Evolutionary conservation across 108 stramenopile species (phyloP), one percentile per base, ranked within the genome.

Genomic region (Schizochytrium sp.): DNA sequence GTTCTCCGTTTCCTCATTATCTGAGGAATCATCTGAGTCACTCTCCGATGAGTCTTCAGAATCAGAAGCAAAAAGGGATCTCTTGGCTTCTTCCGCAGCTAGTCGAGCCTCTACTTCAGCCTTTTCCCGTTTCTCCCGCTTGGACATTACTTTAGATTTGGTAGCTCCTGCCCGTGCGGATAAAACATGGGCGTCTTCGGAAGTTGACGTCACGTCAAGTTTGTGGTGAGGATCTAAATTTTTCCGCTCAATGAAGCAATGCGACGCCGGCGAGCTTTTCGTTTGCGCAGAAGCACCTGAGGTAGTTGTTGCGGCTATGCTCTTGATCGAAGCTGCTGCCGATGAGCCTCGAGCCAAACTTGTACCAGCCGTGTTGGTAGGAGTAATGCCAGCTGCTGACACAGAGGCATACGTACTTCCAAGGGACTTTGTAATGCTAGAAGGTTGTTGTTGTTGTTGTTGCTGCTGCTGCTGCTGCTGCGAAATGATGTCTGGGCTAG

Each of bases 51-150:
- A 38, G 28, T 69, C 64, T 44, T 69, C 64, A 38, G 40, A 38
- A 15, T 69, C 64, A 28, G 64, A 69, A 7, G 64, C 64, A 44
- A 69, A 69, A 69, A 69, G 64, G 15, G 42, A 44, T 44, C 44
- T 69, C 28, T 69, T 69, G 12, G 64, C 64, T 69, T 69, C 64
- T 38, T 69, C 64, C 64, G 64, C 64, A 69, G 64, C 64, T 8
- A 69, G 64, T 44, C 7, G 19, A 8, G 64, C 64, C 19, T 38
- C 19, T 7, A 38, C 42, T 5, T 38, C 64, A 2, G 15, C 12
- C 10, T 15, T 0, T 1, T 44, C 42, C 3, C 44, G 40, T 7
- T 15, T 7, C 28, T 69, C 64, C 3, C 44, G 40, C 28, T 69
- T 69, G 0, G 44, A 44, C 12, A 69, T 15, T 8, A 44, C 42